Evolutionary conservation across 176 grass and related monocot species (phyloP).

Genomic region (Coix lacrymajobi): DNA sequence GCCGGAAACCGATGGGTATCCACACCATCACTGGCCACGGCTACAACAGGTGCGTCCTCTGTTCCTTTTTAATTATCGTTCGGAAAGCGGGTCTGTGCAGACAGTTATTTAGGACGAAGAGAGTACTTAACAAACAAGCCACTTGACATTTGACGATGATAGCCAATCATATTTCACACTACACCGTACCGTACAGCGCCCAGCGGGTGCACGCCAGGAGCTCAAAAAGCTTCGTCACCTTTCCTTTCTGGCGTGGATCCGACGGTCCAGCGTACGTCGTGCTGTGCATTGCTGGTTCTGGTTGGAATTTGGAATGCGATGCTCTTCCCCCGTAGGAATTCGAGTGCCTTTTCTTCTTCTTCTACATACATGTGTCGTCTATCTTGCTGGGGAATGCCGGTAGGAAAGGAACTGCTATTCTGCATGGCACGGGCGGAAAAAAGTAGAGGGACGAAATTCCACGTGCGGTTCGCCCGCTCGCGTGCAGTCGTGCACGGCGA

Average conservation of each 20-base stretch:
- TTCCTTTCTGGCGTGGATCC: background rate
- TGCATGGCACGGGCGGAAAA: background rate
- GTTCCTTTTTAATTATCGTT: no score
- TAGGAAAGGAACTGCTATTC: background rate
- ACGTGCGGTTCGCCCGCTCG: background rate
- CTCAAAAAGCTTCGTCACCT: background rate
- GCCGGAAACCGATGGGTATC: background rate
- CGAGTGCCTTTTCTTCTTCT: background rate
- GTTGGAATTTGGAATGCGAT: background rate
- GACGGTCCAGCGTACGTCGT: no score
- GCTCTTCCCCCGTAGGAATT: background rate
- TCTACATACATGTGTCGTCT: no score
- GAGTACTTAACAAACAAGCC: background rate
- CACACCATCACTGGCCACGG: background rate
- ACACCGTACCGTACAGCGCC: background rate
- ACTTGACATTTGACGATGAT: constrained; percentile 1
- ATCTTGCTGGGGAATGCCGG: background rate
- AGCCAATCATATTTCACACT: background rate
- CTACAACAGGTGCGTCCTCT: background rate
- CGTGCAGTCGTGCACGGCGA: background rate
- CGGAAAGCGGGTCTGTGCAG: no score
- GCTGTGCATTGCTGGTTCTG: background rate
- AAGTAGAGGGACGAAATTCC: background rate
- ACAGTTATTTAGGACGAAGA: no score
- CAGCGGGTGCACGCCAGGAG: background rate